These are phyloP conservation scores for Petunia hybrid DNA, from an alignment of 305 asterid species.

Conservation along the genomic window DNA sequence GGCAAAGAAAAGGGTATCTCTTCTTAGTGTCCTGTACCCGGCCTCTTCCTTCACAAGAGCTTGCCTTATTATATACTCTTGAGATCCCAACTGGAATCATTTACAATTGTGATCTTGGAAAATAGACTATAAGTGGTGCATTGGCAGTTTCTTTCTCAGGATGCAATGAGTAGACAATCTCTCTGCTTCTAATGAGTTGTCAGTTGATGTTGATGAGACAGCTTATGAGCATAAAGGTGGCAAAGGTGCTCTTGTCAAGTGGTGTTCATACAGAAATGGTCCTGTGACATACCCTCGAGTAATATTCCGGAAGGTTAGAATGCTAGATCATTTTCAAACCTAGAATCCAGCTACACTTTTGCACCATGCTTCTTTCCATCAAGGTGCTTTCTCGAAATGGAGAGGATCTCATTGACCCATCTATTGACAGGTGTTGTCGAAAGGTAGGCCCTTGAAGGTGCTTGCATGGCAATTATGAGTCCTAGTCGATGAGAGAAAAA, in stretches of 20 bases:
- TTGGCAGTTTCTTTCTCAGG: not conserved
- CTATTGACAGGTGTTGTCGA: too few species aligned
- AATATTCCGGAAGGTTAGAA: not conserved
- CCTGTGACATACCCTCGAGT: not conserved
- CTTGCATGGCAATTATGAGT: not conserved
- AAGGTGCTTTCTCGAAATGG: not conserved
- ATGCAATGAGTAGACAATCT: not conserved
- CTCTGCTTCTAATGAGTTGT: not conserved
- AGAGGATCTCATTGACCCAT: too few species aligned
- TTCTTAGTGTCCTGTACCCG: too few species aligned
- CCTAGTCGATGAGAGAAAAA: slow-evolving; percentile 10
- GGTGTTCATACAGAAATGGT: not conserved
- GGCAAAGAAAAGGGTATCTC: too few species aligned
- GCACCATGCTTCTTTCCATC: not conserved
- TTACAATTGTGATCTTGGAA: not conserved
- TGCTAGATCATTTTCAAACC: slow-evolving; percentile 7
- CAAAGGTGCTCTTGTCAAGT: not conserved
- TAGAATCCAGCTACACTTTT: not conserved
- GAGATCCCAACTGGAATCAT: too few species aligned
- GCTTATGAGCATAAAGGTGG: not conserved
- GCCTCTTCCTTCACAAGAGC: too few species aligned
- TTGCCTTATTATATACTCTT: too few species aligned
- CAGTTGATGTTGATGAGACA: not conserved
- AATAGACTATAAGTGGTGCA: not conserved
- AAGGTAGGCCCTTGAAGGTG: not conserved